Evolutionary conservation across 352 stramenopile species (phyloP).

Genomic region (Phytophthora europaea): DNA sequence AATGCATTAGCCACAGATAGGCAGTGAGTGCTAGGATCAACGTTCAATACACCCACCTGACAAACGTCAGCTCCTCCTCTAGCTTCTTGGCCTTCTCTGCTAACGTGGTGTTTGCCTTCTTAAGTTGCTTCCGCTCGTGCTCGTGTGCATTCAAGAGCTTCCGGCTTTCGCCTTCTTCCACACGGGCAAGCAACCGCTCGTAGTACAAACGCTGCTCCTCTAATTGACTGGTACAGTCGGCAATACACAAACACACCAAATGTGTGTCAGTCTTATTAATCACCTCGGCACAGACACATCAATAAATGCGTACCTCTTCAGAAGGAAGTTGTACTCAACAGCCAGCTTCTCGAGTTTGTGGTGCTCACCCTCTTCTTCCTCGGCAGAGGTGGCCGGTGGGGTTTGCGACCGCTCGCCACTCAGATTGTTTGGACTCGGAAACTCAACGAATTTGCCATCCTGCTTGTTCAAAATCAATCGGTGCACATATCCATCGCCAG

Average conservation of each 20-base stretch:
- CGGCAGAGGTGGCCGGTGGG: constrained; percentile 65
- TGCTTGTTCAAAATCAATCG: constrained; percentile 92
- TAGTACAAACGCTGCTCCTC: constrained; percentile 96
- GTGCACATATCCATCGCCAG: constrained; percentile 90
- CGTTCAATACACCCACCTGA: constrained; percentile 50
- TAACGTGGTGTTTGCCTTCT: constrained; percentile 75
- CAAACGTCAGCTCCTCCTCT: constrained; percentile 85
- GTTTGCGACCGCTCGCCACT: constrained; percentile 80
- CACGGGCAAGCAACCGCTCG: constrained; percentile 79
- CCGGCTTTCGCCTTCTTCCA: constrained; percentile 66
- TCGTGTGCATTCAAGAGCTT: constrained; percentile 69
- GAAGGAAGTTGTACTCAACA: constrained; percentile 96
- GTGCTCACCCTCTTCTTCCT: constrained; percentile 95
- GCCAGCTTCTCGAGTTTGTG: constrained; percentile 97
- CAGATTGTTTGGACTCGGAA: constrained; percentile 85
- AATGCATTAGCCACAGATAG: constrained; percentile 5
- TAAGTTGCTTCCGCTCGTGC: constrained; percentile 85
- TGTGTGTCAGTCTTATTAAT: not conserved
- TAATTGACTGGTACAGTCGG: constrained; percentile 79
- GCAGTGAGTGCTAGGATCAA: not conserved
- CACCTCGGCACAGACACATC: not conserved
- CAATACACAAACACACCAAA: not conserved
- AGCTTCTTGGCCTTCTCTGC: constrained; percentile 81
- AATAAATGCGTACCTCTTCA: constrained; percentile 85
- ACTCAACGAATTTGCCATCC: constrained; percentile 97